phyloP scores from a whole-genome alignment of 441 rosid genomes.

The Erysimum pusillum region DNA sequence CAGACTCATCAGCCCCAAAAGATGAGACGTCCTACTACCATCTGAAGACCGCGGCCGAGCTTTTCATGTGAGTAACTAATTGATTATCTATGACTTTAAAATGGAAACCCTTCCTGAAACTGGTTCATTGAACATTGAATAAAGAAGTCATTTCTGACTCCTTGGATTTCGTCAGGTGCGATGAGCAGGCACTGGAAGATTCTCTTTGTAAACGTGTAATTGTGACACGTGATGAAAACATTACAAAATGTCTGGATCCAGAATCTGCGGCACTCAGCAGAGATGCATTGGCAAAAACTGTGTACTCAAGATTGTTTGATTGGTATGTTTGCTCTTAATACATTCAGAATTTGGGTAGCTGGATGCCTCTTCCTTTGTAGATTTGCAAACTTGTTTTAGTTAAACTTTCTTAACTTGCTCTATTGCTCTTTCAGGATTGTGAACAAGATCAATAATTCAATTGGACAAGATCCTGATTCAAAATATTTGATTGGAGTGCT shows the following conservation, averaged over 20 bases:
- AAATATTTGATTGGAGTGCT: slow-evolving; percentile 80
- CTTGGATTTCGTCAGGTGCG: slow-evolving; percentile 64
- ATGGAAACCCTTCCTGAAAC: slow-evolving; percentile 31
- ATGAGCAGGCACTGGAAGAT: slow-evolving; percentile 79
- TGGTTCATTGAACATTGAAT: slow-evolving; percentile 27
- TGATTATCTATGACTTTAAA: slow-evolving; percentile 21
- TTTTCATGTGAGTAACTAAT: slow-evolving; percentile 64
- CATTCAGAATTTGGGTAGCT: slow-evolving; percentile 32
- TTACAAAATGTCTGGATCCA: slow-evolving; percentile 86
- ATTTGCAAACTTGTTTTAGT: slow-evolving; percentile 22
- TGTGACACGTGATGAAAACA: slow-evolving; percentile 83
- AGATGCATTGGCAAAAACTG: slow-evolving; percentile 88
- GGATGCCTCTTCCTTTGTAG: slow-evolving; percentile 36
- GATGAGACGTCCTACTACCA: slow-evolving; percentile 82
- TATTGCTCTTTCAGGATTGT: slow-evolving; percentile 69
- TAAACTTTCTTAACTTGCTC: slow-evolving; percentile 26
- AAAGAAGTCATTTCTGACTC: slow-evolving; percentile 40
- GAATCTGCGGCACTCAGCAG: slow-evolving; percentile 79
- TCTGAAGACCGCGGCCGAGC: slow-evolving; percentile 83
- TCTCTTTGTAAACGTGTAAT: slow-evolving; percentile 92
- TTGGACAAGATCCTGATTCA: slow-evolving; percentile 88
- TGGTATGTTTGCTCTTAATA: slow-evolving; percentile 59
- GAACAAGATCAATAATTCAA: slow-evolving; percentile 78
- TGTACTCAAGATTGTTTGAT: slow-evolving; percentile 85
- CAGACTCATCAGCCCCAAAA: slow-evolving; percentile 82